Evolutionary conservation across 352 stramenopile genomes (phyloP).

Genomic region (Plasmopara viticola): DNA sequence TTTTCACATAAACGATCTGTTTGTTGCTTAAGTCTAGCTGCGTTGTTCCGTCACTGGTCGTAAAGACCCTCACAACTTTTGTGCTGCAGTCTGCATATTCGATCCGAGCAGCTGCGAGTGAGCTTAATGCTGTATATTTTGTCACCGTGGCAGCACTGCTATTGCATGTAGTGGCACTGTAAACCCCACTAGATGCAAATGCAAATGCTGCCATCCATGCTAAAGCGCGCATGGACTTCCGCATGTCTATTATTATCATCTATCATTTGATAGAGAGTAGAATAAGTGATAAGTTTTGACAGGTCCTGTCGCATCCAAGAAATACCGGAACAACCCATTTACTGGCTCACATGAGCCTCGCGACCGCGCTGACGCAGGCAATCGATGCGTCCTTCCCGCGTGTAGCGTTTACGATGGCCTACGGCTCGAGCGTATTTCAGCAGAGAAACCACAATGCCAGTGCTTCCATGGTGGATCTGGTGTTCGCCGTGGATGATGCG

Average conservation of each 20-base stretch:
- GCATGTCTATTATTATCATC: neutral
- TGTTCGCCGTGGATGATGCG: conserved; percentile 83
- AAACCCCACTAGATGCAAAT: neutral
- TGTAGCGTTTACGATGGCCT: conserved; percentile 78
- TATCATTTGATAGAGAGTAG: too few relatives aligned
- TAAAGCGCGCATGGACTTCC: neutral
- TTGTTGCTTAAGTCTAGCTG: conserved; percentile 24
- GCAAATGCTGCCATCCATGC: neutral
- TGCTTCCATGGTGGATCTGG: conserved; percentile 81
- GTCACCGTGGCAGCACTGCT: conserved; percentile 12
- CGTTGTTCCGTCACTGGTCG: conserved; percentile 4
- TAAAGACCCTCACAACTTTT: conserved; percentile 18
- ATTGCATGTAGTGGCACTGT: conserved; percentile 3
- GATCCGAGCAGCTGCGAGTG: conserved; percentile 14
- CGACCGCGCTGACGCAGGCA: conserved; percentile 36
- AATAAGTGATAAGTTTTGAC: too few relatives aligned
- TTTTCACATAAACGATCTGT: conserved; percentile 25
- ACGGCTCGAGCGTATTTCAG: conserved; percentile 77
- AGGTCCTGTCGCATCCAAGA: too few relatives aligned
- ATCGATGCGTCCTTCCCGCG: conserved; percentile 61
- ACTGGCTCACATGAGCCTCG: conserved; percentile 17
- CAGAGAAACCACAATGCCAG: conserved; percentile 73
- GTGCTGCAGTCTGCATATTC: conserved; percentile 18
- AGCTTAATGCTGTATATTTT: conserved; percentile 4
- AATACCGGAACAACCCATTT: too few relatives aligned